Evolutionary conservation across 768 basidiomycete species (phyloP), one percentile per base, ranked within the genome.

Genomic region (Mycena galericulata): DNA sequence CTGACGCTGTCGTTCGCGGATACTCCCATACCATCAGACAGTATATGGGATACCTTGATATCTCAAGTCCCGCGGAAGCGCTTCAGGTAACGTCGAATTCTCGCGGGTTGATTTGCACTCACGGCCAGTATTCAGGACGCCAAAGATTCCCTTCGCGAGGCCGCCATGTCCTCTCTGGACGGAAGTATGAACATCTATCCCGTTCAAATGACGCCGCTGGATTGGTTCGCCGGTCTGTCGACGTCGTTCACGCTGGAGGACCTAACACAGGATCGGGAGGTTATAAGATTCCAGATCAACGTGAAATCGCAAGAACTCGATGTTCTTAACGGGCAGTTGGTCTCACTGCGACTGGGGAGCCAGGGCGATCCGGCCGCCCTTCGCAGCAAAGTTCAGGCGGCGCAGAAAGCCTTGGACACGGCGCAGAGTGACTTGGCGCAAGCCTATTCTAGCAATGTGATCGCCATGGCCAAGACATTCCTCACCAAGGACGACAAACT

Each of bases 241-340:
- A 76, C 77, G 11, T 74, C 72, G 2, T 78, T 78, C 65, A 73
- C 72, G 1, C 56, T 75, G 71, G 76, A 77, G 53, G 77, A 78
- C 55, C 70, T 78, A 24, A 77, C 77, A 3, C 61, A 67, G 20
- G 67, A 74, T 57, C 40, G 67, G n/a, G 77, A 75, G 12, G 47
- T 76, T 32, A 76, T 78, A 27, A 63, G 67, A 27, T 58, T 69
- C 26, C 76, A 77, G 36, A 74, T 78, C 49, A 59, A 72, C 53
- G 24, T 41, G 59, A 78, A 76, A 54, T 71, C 75, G 6, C 64
- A 65, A 38, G 71, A 73, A 30, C 71, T 78, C 29, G 77, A 78
- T 56, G 65, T 61, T 12, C 73, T 78, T 53, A 75, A 76, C 34
- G 18, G 61, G 10, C 72, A 72, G 51, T 64, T 78, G 14, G 71